These are phyloP conservation scores for Clohesyomyces aquaticus DNA, from an alignment of 495 filamentous ascomycete species.

Conservation along the genomic window DNA sequence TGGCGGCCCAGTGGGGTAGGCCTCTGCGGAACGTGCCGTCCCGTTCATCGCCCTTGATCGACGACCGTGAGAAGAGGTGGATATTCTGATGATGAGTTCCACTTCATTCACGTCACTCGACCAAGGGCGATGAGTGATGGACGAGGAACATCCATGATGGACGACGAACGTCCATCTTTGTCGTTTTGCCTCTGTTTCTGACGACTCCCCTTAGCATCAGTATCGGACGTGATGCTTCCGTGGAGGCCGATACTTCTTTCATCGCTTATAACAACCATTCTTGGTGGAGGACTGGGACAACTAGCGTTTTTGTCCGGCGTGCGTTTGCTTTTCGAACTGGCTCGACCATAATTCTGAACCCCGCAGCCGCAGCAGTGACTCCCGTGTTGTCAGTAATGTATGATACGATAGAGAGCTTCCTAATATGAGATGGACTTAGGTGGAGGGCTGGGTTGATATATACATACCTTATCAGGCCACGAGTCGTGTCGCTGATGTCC, in stretches of 20 bases:
- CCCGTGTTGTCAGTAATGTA: slow-evolving; percentile 29
- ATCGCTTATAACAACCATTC: background rate
- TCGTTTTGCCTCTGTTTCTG: background rate
- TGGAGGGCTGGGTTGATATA: slow-evolving; percentile 7
- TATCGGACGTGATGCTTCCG: background rate
- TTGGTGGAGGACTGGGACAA: background rate
- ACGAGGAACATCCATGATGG: too few species aligned
- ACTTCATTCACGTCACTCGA: too few species aligned
- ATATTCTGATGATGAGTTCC: too few species aligned
- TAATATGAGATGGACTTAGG: background rate
- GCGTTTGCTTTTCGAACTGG: background rate
- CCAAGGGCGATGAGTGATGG: too few species aligned
- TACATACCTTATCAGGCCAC: slow-evolving; percentile 13
- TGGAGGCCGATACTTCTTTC: background rate
- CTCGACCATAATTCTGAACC: background rate
- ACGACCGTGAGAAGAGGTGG: background rate
- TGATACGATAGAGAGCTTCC: slow-evolving; percentile 16
- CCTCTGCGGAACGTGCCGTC: background rate
- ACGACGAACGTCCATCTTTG: background rate
- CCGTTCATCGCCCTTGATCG: background rate
- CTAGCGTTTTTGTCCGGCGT: background rate
- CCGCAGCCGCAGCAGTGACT: background rate
- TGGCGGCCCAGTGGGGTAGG: too few species aligned
- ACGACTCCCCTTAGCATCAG: background rate
- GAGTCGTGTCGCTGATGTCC: background rate